Evolutionary conservation across 805 yeast genomes (phyloP).

Genomic region (Candida fluviatilis): DNA sequence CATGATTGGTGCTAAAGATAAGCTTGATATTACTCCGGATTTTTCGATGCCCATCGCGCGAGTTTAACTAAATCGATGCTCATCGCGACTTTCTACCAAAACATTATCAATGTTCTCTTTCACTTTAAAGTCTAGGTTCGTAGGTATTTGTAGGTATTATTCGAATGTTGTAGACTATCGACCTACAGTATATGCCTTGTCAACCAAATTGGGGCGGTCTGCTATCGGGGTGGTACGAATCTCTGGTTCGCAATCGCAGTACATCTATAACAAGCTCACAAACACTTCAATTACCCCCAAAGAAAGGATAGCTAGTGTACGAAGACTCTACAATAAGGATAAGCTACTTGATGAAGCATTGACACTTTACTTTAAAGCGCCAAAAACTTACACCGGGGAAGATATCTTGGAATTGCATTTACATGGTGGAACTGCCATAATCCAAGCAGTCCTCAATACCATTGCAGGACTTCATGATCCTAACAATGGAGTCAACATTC

Average conservation of each 20-base stretch:
- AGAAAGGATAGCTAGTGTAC: slow-evolving; percentile 54
- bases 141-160: neutral
- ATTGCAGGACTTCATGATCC: slow-evolving; percentile 52
- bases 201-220: slow-evolving; percentile 76
- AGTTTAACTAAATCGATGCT: too few species aligned
- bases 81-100: too few species aligned
- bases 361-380: slow-evolving; percentile 62
- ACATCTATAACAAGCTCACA: slow-evolving; percentile 48
- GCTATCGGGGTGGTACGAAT: slow-evolving; percentile 86
- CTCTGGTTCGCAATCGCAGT: slow-evolving; percentile 62
- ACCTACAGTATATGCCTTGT: slow-evolving; percentile 86
- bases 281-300: slow-evolving; percentile 29
- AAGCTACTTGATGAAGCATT: slow-evolving; percentile 73
- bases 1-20: neutral
- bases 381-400: slow-evolving; percentile 88
- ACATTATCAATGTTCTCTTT: neutral
- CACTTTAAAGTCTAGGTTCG: neutral
- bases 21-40: neutral
- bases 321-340: slow-evolving; percentile 44
- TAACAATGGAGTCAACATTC: slow-evolving; percentile 35
- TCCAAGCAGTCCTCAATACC: slow-evolving; percentile 61
- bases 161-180: slow-evolving; percentile 3
- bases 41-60: slow-evolving; percentile 3
- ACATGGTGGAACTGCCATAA: slow-evolving; percentile 91
- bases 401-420: slow-evolving; percentile 84